Conservation (phyloP, 805 yeast species). For the Priceomyces melissophilus region DNA sequence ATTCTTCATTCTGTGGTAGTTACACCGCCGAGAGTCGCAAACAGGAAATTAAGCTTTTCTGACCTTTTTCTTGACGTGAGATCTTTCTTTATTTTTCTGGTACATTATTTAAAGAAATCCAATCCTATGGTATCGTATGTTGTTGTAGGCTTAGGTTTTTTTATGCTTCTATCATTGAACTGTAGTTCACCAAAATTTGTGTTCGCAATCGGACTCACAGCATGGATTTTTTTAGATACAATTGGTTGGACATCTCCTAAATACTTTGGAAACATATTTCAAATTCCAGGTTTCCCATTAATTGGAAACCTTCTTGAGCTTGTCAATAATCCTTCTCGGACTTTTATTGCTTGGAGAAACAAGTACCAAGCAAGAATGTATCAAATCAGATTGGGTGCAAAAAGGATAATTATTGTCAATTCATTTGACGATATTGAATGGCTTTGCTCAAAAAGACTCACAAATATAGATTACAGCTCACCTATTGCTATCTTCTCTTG, state of each 20-base stretch:
- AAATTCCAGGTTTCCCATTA: conserved; percentile 47
- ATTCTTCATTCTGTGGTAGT: no score
- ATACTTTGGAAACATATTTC: conserved; percentile 36
- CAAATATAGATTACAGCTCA: conserved; percentile 66
- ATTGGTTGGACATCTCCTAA: conserved; percentile 18
- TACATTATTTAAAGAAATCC: no score
- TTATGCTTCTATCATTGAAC: no score
- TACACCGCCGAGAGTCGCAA: no score
- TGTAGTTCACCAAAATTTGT: no score
- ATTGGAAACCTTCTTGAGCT: conserved; percentile 50
- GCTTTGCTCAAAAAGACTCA: conserved; percentile 48
- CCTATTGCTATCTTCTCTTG: conserved; percentile 63
- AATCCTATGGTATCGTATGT: no score
- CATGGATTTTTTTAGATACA: conserved; percentile 10
- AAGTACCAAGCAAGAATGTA: conserved; percentile 43
- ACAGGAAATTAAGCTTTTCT: no score
- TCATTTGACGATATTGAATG: conserved; percentile 50
- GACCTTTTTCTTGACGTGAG: no score
- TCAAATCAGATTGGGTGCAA: conserved; percentile 61
- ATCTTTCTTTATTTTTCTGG: no score
- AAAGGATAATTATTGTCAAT: conserved; percentile 62
- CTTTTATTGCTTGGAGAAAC: conserved; percentile 44
- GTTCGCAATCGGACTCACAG: not conserved
- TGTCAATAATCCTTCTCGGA: conserved; percentile 46
- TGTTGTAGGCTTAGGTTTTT: no score